Conservation (phyloP, 208 protist species). For the Trypanosomatidae sp. region DNA sequence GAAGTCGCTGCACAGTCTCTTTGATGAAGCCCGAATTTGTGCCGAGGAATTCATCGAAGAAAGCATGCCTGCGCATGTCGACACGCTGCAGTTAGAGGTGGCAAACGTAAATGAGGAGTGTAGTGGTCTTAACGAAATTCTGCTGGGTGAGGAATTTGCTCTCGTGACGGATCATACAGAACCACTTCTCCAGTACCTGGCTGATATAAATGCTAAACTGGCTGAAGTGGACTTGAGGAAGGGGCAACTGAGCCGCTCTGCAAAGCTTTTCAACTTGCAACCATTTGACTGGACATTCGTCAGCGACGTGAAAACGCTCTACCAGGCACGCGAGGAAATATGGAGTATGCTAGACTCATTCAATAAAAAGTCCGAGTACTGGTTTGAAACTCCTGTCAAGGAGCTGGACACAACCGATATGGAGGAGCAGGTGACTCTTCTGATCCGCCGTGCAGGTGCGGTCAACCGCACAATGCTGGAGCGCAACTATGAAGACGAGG, state of each 20-base stretch:
- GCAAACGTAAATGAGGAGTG: conserved; percentile 89
- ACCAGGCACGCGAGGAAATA: conserved; percentile 67
- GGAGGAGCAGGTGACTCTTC: conserved; percentile 84
- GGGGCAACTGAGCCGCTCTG: conserved; percentile 76
- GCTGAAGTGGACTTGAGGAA: conserved; percentile 70
- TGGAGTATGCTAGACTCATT: conserved; percentile 87
- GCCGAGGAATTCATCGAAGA: conserved; percentile 91
- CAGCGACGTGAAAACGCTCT: conserved; percentile 51
- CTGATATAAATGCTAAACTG: conserved; percentile 77
- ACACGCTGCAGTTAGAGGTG: conserved; percentile 69
- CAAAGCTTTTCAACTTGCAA: conserved; percentile 77
- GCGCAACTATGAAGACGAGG: conserved; percentile 84
- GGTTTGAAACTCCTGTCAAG: conserved; percentile 82
- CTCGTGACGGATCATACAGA: conserved; percentile 76
- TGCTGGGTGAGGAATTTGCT: conserved; percentile 88
- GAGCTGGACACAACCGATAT: conserved; percentile 84
- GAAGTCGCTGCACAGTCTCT: conserved; percentile 72
- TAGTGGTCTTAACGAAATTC: conserved; percentile 77
- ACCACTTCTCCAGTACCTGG: conserved; percentile 85
- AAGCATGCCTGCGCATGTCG: conserved; percentile 70
- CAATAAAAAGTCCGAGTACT: conserved; percentile 78
- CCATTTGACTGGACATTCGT: conserved; percentile 87
- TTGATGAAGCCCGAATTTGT: conserved; percentile 82
- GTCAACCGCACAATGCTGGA: conserved; percentile 78
- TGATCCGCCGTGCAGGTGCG: conserved; percentile 65